Base-by-base conservation (phyloP, 331 rosid genomes). In the Pyracantha coccinea region DNA sequence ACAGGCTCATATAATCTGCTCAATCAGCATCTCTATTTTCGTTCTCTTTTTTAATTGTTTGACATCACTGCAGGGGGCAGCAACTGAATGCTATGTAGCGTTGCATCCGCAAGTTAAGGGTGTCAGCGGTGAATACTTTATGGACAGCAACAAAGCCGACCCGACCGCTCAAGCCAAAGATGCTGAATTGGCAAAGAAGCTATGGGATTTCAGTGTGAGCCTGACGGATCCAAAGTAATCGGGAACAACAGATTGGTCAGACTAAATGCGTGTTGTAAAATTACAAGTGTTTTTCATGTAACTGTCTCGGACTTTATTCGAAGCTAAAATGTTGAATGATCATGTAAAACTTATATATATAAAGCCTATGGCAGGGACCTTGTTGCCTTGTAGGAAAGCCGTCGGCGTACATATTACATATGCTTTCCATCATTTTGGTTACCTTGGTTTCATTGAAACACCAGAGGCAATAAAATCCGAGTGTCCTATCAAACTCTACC, bases 71-170 rank as follows among this genome's bases (percentile, higher is more conserved):
- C 55, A 94, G 99, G 97, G 97, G 83, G 96, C 99, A 15, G 96
- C 99, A 53, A 92, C 97, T 50, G 90, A 90, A 72, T 87, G 97
- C 80, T 94, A 94, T 24, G 85, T 88, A 65, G 97, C 99, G 55
- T 83, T 94, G 86, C 89, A 94, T 81, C 93, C 97, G 60, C 94
- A 86, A 79, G 90, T 90, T 1, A 77, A 85, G 76, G 96, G 93
- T 74, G 78, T 87, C 50, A 90, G 87, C 75, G 99, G 99, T 23
- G 93, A 92, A 68, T 94, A 90, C 79, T 94, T 92, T 66, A 31
- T 19, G 82, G 93, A 94, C 76, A 81, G 85, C 84, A 90, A 94
- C 74, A 85, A 71, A 66, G 89, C 83, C 68, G 72, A 69, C 16
- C 83, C 97, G 44, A 79, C 69, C 28, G 23, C 88, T 74, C 83